A percentile compares a stretch with the other conserved stretches of the same genome.
Conservation (phyloP, 2,329 filamentous ascomycete species). For the Sporothrix brasiliensis region DNA sequence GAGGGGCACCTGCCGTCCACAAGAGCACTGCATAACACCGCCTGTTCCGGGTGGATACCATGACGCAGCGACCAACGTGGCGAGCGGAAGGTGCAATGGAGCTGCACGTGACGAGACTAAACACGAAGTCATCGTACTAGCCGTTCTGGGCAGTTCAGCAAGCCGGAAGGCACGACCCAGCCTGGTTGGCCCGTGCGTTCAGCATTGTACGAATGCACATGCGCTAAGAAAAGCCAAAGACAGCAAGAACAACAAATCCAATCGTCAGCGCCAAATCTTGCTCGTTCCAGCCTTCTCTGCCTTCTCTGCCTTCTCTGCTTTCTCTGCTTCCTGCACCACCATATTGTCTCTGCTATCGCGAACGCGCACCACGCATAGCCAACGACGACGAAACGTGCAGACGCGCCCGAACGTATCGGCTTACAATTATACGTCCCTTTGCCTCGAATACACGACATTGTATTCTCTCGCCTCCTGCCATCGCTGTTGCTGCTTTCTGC, state of each 20-base stretch:
- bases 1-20: slow-evolving; percentile 1
- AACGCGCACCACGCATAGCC: background rate
- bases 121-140: background rate
- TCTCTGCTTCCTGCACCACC: slow-evolving; percentile 2
- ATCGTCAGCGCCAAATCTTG: slow-evolving; percentile 22
- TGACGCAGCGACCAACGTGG: slow-evolving; percentile 11
- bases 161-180: slow-evolving; percentile 13
- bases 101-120: background rate
- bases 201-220: slow-evolving; percentile 8
- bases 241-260: slow-evolving; percentile 24
- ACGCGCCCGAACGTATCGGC: background rate
- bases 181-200: slow-evolving; percentile 24
- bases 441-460: background rate
- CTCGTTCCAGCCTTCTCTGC: slow-evolving; percentile 19
- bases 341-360: background rate
- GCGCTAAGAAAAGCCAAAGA: slow-evolving; percentile 22
- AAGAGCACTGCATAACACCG: background rate
- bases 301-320: background rate
- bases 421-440: too few species aligned
- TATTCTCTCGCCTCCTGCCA: background rate
- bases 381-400: background rate
- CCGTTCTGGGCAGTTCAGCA: background rate
- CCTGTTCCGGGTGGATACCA: slow-evolving; percentile 13
- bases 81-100: background rate
- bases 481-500: background rate